Percentiles rank a stretch among this genome's conserved stretches.
Conservation (phyloP, 148 eudicot species). For the Linanthus parryae region DNA sequence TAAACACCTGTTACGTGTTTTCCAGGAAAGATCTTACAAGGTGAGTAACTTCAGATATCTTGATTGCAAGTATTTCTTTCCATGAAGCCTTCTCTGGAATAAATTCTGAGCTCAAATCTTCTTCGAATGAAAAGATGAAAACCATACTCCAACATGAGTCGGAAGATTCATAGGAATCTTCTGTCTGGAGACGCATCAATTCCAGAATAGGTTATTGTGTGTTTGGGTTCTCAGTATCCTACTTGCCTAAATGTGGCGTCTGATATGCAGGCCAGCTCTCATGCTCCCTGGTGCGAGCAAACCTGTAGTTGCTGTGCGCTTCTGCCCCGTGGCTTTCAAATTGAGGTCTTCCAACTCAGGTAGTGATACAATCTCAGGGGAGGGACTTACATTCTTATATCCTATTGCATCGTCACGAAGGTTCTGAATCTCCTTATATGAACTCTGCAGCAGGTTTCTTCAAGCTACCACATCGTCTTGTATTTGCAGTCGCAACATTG, state of each 20-base stretch:
- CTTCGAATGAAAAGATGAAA: no score
- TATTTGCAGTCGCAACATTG: constrained; percentile 87
- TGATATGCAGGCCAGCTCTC: constrained; percentile 69
- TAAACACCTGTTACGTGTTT: constrained; percentile 76
- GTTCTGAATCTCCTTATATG: background rate
- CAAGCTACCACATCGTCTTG: constrained; percentile 88
- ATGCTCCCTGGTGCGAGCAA: constrained; percentile 94
- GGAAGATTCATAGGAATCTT: no score
- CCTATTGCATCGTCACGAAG: background rate
- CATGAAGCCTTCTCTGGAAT: background rate
- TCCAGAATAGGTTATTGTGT: background rate
- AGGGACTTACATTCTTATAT: background rate
- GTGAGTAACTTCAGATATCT: constrained; percentile 25
- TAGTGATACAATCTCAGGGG: constrained; percentile 10
- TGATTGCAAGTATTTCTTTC: background rate
- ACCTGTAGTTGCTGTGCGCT: constrained; percentile 91
- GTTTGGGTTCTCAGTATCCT: background rate
- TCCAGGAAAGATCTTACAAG: constrained; percentile 89
- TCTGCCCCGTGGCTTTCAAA: constrained; percentile 72
- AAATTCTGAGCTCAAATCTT: no score
- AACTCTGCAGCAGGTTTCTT: constrained; percentile 48
- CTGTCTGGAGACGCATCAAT: no score
- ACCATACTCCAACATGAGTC: no score
- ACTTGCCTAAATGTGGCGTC: no score
- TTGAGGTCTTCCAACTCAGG: constrained; percentile 56